Conservation (phyloP, 768 basidiomycete genomes). For the Suillus luteus region DNA sequence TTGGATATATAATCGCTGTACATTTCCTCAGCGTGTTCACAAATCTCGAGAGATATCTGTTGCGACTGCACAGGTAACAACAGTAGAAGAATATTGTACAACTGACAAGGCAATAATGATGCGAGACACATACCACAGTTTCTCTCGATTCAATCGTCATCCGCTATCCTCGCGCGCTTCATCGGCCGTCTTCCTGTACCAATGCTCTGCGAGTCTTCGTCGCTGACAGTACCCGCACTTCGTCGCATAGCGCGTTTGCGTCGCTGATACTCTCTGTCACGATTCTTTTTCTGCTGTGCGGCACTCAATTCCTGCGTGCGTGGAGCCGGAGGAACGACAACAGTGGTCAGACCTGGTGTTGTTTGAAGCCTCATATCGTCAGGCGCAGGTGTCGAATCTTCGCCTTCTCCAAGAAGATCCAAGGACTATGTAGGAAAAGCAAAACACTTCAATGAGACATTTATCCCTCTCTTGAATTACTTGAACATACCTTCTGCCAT, state of each 20-base stretch:
- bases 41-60: background rate
- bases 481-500: constrained; percentile 59
- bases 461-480: background rate
- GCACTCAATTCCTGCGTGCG: constrained; percentile 65
- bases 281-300: constrained; percentile 72
- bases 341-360: constrained; percentile 75
- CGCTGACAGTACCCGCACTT: constrained; percentile 68
- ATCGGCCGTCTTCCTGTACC: constrained; percentile 58
- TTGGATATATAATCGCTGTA: constrained; percentile 40
- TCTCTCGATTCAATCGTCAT: constrained; percentile 54
- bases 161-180: constrained; percentile 67
- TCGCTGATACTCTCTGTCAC: constrained; percentile 82
- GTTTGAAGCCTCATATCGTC: constrained; percentile 69
- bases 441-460: constrained; percentile 13
- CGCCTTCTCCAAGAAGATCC: constrained; percentile 72
- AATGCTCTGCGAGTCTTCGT: constrained; percentile 58
- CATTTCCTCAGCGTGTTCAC: background rate
- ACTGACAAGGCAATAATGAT: constrained; percentile 7
- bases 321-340: constrained; percentile 75
- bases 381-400: constrained; percentile 57
- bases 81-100: constrained; percentile 10
- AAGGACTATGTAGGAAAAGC: constrained; percentile 56
- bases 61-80: background rate
- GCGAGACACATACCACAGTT: background rate
- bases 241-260: constrained; percentile 68